Conservation (phyloP, 179 eudicot genomes). For the Silene coronaria region DNA sequence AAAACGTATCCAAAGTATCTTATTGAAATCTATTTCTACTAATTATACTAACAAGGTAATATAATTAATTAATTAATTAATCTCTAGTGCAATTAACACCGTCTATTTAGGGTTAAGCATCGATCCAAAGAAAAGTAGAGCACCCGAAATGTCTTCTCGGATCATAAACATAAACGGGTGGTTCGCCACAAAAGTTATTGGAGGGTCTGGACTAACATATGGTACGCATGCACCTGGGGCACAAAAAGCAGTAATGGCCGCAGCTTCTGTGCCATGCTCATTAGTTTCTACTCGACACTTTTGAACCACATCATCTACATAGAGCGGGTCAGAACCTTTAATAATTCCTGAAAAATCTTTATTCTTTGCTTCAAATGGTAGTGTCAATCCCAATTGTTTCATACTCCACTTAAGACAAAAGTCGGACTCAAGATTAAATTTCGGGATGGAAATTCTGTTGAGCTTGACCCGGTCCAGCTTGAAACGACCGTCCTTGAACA, state of each 20-base stretch:
- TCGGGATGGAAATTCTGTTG: not conserved
- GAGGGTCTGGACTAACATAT: not conserved
- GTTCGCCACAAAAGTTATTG: not conserved
- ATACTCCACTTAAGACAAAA: not conserved
- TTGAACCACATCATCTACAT: not conserved
- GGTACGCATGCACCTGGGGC: too few species aligned
- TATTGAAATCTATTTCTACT: too few species aligned
- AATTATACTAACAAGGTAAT: too few species aligned
- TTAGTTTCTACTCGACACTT: not conserved
- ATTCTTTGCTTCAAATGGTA: not conserved
- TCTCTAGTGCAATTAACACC: not conserved
- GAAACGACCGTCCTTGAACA: not conserved
- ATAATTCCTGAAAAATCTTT: not conserved
- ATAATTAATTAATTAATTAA: too few species aligned
- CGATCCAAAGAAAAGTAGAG: not conserved
- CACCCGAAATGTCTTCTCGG: conserved; percentile 8
- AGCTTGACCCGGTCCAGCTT: not conserved
- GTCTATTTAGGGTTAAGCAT: conserved; percentile 7
- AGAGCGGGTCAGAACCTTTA: not conserved
- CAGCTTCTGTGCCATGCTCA: not conserved
- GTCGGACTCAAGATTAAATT: not conserved
- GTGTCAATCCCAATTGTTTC: not conserved
- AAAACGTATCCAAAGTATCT: too few species aligned
- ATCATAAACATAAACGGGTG: conserved; percentile 12
- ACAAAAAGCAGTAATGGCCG: not conserved